Conservation (phyloP, 2,329 filamentous ascomycete species). For the Ampelomyces quisqualis region DNA sequence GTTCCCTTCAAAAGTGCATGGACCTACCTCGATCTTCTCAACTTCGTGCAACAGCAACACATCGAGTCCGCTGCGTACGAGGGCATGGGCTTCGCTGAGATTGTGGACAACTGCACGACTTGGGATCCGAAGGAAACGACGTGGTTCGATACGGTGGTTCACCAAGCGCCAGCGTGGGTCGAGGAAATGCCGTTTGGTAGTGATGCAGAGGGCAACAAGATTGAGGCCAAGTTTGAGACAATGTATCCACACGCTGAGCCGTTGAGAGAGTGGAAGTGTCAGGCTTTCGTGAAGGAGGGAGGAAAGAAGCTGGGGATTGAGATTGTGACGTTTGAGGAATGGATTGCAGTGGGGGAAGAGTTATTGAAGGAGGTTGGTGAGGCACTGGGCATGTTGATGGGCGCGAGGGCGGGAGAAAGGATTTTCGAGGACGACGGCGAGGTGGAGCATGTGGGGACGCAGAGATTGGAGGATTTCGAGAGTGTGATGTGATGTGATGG, state of each 20-base stretch:
- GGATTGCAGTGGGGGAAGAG: constrained; percentile 54
- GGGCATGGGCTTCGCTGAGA: constrained; percentile 40
- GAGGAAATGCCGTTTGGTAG: constrained; percentile 53
- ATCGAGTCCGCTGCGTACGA: constrained; percentile 39
- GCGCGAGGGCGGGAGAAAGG: constrained; percentile 16
- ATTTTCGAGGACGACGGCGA: constrained; percentile 17
- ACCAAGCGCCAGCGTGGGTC: constrained; percentile 55
- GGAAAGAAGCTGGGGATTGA: constrained; percentile 57
- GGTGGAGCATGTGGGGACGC: constrained; percentile 1
- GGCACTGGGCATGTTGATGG: constrained; percentile 26
- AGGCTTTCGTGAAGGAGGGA: constrained; percentile 56
- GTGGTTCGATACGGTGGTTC: constrained; percentile 45
- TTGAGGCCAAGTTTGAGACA: constrained; percentile 53
- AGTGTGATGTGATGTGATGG: constrained; percentile 27
- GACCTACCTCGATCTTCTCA: constrained; percentile 41
- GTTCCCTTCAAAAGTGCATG: constrained; percentile 56
- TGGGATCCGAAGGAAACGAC: constrained; percentile 29
- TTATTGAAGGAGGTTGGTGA: constrained; percentile 50
- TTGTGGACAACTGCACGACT: constrained; percentile 38
- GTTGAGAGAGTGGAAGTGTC: constrained; percentile 57
- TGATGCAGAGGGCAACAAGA: constrained; percentile 25
- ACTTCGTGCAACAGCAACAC: constrained; percentile 41
- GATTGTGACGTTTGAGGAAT: constrained; percentile 61
- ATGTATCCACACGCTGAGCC: constrained; percentile 53
- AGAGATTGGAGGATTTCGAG: constrained; percentile 21